These are phyloP conservation scores for Corylus avellana DNA, from an alignment of 306 rosid species.

Conservation along the genomic window DNA sequence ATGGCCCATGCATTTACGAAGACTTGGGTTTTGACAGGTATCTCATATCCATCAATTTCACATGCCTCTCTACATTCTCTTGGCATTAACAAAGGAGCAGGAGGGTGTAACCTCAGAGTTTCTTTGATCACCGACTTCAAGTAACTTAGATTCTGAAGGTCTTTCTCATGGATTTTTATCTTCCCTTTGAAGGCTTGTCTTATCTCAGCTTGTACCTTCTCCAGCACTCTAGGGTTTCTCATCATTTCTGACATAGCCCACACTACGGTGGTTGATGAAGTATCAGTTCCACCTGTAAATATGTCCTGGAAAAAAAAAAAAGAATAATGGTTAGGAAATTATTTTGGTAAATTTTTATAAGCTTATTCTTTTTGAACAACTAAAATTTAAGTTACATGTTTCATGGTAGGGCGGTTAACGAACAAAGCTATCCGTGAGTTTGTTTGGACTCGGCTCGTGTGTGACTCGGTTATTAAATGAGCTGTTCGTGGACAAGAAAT, in stretches of 20 bases:
- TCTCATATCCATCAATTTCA: constrained; percentile 26
- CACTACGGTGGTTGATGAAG: constrained; percentile 26
- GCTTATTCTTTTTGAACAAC: no score
- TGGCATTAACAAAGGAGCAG: constrained; percentile 32
- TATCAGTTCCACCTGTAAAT: constrained; percentile 36
- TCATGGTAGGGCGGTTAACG: no score
- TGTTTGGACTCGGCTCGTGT: no score
- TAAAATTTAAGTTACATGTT: no score
- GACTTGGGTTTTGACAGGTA: constrained; percentile 33
- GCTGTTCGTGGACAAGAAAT: no score
- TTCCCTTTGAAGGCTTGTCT: constrained; percentile 25
- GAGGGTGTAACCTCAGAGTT: constrained; percentile 42
- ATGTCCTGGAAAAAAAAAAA: constrained; percentile 26
- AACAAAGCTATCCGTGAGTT: no score
- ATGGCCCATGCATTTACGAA: constrained; percentile 44
- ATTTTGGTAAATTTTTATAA: no score
- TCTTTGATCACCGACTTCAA: constrained; percentile 36
- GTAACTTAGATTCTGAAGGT: constrained; percentile 20
- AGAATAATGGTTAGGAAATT: no score
- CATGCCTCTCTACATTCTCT: constrained; percentile 38
- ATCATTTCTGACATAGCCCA: constrained; percentile 41
- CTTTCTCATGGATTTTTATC: constrained; percentile 13
- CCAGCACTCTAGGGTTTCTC: constrained; percentile 32
- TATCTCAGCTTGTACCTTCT: constrained; percentile 33
- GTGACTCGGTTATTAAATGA: no score